These are phyloP conservation scores for Nemania sp. DNA, from an alignment of 2,329 filamentous ascomycete genomes.

Conservation along the genomic window DNA sequence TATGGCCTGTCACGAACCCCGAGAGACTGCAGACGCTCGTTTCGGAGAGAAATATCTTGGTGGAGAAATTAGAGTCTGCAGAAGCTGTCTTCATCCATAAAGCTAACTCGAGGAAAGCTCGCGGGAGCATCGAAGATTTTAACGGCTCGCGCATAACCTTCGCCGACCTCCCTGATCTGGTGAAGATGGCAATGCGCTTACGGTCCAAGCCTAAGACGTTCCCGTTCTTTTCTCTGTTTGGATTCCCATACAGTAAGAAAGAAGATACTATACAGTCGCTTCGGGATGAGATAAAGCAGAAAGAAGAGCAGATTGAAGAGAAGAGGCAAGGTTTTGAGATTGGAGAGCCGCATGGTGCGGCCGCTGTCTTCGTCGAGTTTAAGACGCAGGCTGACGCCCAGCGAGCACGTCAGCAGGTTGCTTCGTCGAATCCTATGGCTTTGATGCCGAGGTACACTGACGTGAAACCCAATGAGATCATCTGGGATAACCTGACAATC, in stretches of 20 bases:
- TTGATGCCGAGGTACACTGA: conserved; percentile 48
- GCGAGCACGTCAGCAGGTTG: conserved; percentile 68
- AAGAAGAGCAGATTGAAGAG: conserved; percentile 45
- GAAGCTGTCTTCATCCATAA: conserved; percentile 80
- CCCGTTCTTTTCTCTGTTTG: conserved; percentile 41
- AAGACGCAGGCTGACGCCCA: conserved; percentile 81
- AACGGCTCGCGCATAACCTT: conserved; percentile 19
- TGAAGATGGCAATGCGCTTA: conserved; percentile 34
- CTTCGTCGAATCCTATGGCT: conserved; percentile 31
- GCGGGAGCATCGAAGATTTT: conserved; percentile 23
- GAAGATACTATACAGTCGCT: conserved; percentile 90
- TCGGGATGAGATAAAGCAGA: conserved; percentile 62
- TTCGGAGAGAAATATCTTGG: conserved; percentile 71
- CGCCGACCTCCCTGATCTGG: conserved; percentile 29
- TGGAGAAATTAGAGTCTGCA: conserved; percentile 78
- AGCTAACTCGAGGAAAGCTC: conserved; percentile 64
- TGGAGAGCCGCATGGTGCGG: conserved; percentile 40
- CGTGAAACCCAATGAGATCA: conserved; percentile 76
- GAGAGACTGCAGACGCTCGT: conserved; percentile 77
- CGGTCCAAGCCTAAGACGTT: conserved; percentile 66
- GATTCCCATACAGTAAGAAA: conserved; percentile 59
- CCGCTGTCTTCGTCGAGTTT: conserved; percentile 94
- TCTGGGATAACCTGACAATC: conserved; percentile 77
- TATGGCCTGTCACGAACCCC: conserved; percentile 81
- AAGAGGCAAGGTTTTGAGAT: conserved; percentile 39